Base-by-base conservation (phyloP, 164 flowering plant genomes). In the Brasenia schreberi region DNA sequence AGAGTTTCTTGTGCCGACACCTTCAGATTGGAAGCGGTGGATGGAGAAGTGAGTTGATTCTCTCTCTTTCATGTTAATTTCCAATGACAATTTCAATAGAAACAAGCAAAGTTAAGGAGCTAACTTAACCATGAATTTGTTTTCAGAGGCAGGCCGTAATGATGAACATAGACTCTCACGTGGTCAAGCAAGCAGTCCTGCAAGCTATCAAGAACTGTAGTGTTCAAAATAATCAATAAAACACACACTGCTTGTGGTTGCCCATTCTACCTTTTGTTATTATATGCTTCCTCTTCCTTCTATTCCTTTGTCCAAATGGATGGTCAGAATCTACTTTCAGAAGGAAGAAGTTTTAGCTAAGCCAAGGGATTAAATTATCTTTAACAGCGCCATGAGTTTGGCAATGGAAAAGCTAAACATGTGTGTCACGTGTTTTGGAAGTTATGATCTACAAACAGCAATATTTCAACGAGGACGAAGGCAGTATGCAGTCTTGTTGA, bases 11-110 rank as follows among this genome's bases (percentile, higher is more conserved):
- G 92, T 73, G 62, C 81, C 3, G 86, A 90, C 60, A 71, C 64
- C 68, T 90, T 90, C 67, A 86, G 74, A 7, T 80, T 90, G 5
- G 80, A 86, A 77, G 96, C 92, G 0, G 78, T 87, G 60, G 90
- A 89, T 69, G 87, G 77, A 77, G 84, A 81, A 66, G 95, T 84
- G 81, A 82, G 83, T 59, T 9, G 39, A 33, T 33, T 33, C 39
- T 33, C 39, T 33, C 39, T 1, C 39, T 33, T 33, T 33, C 39
- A 33, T 33, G 39, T 33, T 33, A 33, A 33, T 33, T 33, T 33
- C 39, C 39, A 33, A 1, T 33, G 3, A 33, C 39, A 33, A 49
- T 49, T 9, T 49, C 10, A 49, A 9, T 49, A 49, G 56, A 49
- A 49, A 9, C 16, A 49, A 49, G 56, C 39, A 49, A 33, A 33